A percentile compares a stretch with the other conserved stretches of the same genome.
Evolutionary conservation across 2,329 filamentous ascomycete genomes (phyloP).

Genomic region (Eutypa lata): DNA sequence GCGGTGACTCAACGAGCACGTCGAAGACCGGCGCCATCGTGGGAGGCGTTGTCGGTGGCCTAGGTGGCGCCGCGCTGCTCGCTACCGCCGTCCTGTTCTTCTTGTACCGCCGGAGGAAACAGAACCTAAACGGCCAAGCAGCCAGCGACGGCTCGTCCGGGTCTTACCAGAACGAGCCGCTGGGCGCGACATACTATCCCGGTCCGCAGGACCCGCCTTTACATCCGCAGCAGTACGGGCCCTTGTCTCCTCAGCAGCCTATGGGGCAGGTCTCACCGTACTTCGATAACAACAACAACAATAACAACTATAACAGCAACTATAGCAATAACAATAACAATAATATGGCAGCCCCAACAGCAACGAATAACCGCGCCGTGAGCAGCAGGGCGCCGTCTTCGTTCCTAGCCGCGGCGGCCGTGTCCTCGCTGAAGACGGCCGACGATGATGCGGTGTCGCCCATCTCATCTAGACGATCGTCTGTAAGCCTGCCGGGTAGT

Average conservation of each 20-base stretch:
- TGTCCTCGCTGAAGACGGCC: not conserved
- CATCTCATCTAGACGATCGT: not conserved
- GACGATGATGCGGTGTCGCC: not conserved
- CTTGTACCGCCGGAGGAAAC: constrained; percentile 17
- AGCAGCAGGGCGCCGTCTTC: constrained; percentile 8
- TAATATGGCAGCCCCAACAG: constrained; percentile 14
- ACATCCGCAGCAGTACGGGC: constrained; percentile 2
- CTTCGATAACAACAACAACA: constrained; percentile 5
- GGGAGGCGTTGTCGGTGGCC: constrained; percentile 23
- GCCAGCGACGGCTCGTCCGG: not conserved
- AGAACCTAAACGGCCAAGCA: constrained; percentile 1
- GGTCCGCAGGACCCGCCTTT: constrained; percentile 9
- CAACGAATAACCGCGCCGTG: not conserved
- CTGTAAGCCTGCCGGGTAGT: not conserved
- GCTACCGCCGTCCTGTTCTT: constrained; percentile 20
- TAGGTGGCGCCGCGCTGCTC: constrained; percentile 23
- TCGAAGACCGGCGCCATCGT: constrained; percentile 24
- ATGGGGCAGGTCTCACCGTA: constrained; percentile 19
- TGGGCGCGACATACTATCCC: constrained; percentile 1
- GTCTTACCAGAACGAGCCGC: no score
- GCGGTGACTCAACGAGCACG: not conserved
- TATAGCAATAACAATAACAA: constrained; percentile 3
- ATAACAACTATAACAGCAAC: no score
- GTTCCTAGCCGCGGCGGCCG: not conserved
- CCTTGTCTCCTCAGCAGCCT: constrained; percentile 14